Evolutionary conservation across 1,139 yeast genomes (phyloP), one percentile per base, ranked within the genome.

Genomic region (Casaregolazyma lundiana): DNA sequence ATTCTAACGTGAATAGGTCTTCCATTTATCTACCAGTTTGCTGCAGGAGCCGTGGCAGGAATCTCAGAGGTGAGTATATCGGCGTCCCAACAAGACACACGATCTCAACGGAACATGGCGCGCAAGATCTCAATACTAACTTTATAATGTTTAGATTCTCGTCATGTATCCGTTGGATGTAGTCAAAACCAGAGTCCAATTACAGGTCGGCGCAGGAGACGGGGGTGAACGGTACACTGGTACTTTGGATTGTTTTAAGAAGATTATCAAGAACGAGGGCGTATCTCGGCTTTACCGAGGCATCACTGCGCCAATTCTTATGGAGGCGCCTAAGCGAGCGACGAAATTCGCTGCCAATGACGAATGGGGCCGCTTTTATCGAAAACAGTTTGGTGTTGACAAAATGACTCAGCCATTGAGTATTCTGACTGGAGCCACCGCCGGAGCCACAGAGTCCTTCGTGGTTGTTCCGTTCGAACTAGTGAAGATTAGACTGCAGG

Each of bases 261-360:
- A 89, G 69, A 92, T 92, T 58, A 77, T 92, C 57, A 78, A 76
- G 60, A 83, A 79, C 55, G 99, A 94, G 69, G 99, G 98, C 17
- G 47, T 53, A 43, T 70, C 83, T 17, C 77, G 95, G 54, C 76
- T 92, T 51, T 94, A 92, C 69, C 82, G 90, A 66, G 98, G 98
- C 55, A 92, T 92, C 59, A 72, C 84, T 24, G 97, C 98, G 15
- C 99, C 99, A 40, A 87, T 92, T 59, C 75, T 92, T 62, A 92
- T 92, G 98, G 99, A 92, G 67, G 98, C 98, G n/a, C 98, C 98
- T 53, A 92, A 92, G 76, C 63, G 71, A 73, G 98, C 98, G 39
- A 90, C 96, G 55, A 92, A 92, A 70, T 92, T 92, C 64, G 97
- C 97, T 46, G 97, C 97, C 53, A 92, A 94, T 65, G 98, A 94